A percentile compares a stretch with the other conserved stretches of the same genome.
phyloP scores from a whole-genome alignment of 148 eudicot species.

The Rhododendron williamsianum region DNA sequence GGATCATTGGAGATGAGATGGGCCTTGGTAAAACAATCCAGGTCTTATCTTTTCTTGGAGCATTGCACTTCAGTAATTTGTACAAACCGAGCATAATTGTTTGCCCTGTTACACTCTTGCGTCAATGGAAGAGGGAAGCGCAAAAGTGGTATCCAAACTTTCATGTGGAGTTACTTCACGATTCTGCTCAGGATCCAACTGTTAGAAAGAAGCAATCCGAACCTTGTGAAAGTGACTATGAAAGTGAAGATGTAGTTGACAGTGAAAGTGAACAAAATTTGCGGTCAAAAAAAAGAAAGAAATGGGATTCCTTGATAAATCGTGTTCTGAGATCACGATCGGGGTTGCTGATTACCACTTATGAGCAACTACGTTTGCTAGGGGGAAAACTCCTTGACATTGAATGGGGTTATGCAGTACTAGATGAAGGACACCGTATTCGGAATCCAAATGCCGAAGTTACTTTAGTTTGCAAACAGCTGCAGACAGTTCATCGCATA shows the following conservation, averaged over 20 bases:
- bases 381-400: slow-evolving; percentile 77
- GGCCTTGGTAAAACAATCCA: slow-evolving; percentile 99
- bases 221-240: slow-evolving; percentile 63
- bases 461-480: slow-evolving; percentile 92
- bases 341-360: slow-evolving; percentile 89
- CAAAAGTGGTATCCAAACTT: slow-evolving; percentile 84
- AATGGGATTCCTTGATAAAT: slow-evolving; percentile 79
- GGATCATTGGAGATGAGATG: slow-evolving; percentile 98
- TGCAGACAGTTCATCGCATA: slow-evolving; percentile 96
- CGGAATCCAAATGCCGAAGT: slow-evolving; percentile 97
- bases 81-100: slow-evolving; percentile 90
- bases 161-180: slow-evolving; percentile 91
- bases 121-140: slow-evolving; percentile 98
- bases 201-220: slow-evolving; percentile 43
- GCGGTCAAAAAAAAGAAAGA: slow-evolving; percentile 38
- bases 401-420: slow-evolving; percentile 96
- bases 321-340: slow-evolving; percentile 68
- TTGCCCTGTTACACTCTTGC: slow-evolving; percentile 90
- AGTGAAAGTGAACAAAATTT: slow-evolving; percentile 41
- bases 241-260: slow-evolving; percentile 51
- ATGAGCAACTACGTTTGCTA: slow-evolving; percentile 86
- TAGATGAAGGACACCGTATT: slow-evolving; percentile 96
- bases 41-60: slow-evolving; percentile 79
- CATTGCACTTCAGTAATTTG: slow-evolving; percentile 87
- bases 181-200: slow-evolving; percentile 62